A percentile compares a stretch with the other conserved stretches of the same genome.
phyloP scores from a whole-genome alignment of 2,329 filamentous ascomycete species.

The Penicillium thymicola region DNA sequence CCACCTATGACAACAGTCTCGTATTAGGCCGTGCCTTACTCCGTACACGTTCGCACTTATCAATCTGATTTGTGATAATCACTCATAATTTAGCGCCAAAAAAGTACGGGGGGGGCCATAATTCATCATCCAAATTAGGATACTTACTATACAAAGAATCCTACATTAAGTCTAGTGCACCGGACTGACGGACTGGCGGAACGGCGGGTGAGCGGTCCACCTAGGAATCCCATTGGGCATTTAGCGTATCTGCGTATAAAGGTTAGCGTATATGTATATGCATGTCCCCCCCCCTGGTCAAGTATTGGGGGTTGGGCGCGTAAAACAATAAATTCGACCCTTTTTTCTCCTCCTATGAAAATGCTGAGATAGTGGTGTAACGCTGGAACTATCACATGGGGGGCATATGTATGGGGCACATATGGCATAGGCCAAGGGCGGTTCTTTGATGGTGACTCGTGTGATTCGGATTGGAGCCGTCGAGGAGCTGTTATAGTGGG shows the following conservation, averaged over 20 bases:
- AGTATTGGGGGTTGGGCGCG: constrained; percentile 1
- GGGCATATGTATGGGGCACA: background rate
- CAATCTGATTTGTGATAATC: background rate
- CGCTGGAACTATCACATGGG: constrained; percentile 1
- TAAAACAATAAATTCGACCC: background rate
- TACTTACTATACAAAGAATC: background rate
- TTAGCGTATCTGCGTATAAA: background rate
- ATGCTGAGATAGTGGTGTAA: background rate
- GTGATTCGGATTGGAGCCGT: background rate
- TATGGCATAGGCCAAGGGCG: background rate
- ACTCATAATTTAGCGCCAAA: background rate
- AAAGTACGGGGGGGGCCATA: background rate
- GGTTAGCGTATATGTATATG: background rate
- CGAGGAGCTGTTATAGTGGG: background rate
- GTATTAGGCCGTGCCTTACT: background rate
- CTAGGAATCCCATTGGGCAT: background rate
- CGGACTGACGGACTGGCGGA: constrained; percentile 1
- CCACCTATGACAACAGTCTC: constrained; percentile 1
- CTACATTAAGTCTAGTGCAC: background rate
- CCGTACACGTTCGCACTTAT: background rate
- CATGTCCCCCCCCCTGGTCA: background rate
- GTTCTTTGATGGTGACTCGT: background rate
- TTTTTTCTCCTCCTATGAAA: background rate
- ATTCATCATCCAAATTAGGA: background rate
- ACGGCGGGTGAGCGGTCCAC: constrained; percentile 1